Base-by-base conservation (phyloP, 768 basidiomycete genomes). In the Hericium rajendrae region DNA sequence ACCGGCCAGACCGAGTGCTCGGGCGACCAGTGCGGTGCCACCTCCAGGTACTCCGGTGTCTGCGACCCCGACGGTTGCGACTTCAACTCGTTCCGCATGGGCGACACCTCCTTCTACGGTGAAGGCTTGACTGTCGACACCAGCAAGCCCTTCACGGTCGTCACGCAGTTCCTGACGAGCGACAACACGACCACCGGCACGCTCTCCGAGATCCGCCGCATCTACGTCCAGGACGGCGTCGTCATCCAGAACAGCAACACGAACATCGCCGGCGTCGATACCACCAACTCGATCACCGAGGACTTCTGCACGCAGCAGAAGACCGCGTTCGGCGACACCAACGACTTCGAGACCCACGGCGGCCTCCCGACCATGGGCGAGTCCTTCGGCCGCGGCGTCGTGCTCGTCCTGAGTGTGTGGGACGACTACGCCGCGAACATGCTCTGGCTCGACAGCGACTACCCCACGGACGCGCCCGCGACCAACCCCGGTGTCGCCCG, bases 51-150 rank as follows among this genome's bases (percentile, higher is more conserved):
- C 65, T 66, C 62, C 59, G 74, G 74, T 51, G 62, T 77, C 48
- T 82, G 80, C 68, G 80, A 82, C 69, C 71, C 72, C 55, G 78
- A 78, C 57, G 80, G 80, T 22, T 82, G 80, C 66, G 80, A 81
- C 62, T 82, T 80, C 75, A 82, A 81, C 76, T 78, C 80, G n/a
- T 82, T 65, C 75, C 78, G 80, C 65, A 73, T 78, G 76, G 79
- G 80, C 24, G 64, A 72, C 68, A 67, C 60, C 46, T 54, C 62
- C 53, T 80, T 78, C 76, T 73, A 73, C 65, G 80, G 80, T 48
- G 64, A 66, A 15, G 75, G 75, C 55, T 60, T 65, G 63, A 77
- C 71, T 51, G 73, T 82, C 67, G 76, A 81, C 72, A 81, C 79
- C 64, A 72, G 56, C 67, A 65, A 70, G 62, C 73, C 71, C 58